Base-by-base conservation (phyloP, 441 rosid species). In the Erysimum cheiri region DNA sequence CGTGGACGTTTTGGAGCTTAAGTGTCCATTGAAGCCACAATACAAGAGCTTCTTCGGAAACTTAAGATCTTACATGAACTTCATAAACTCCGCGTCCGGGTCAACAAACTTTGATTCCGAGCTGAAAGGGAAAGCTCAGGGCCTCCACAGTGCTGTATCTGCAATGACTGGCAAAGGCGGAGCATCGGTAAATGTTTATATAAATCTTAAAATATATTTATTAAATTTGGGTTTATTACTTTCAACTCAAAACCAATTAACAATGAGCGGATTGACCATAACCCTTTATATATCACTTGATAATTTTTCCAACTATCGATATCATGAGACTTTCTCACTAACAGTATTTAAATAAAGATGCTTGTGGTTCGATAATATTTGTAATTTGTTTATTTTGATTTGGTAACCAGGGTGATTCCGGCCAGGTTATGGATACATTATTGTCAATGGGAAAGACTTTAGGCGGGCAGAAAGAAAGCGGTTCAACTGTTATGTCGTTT, bases 391-490 rank as follows among this genome's bases (percentile, higher is more conserved):
- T 28, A 4, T 6, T 64, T 8, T 36, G 3, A 36, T 9, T 13
- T 70, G 24, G 41, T 60, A 8, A 37, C 24, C 13, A 71, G 77
- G 47, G 2, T 48, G 67, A 66, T n/a, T 19, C 67, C 6, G 57
- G 9, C 40, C 41, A 35, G 1, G 52, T 59, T 11, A 24, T 59
- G 8, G 8, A 73, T 3, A 24, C 11, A 3, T 10, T 73, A 26
- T 0, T 58, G 62, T 17, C 55, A 10, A 65, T 73, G 67, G 77
- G 77, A 40, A 59, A 32, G 13, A 73, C 77, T 5, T 50, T 73
- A 26, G n/a, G 4, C 14, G 4, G 17, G 10, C 40, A 40, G 5
- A 43, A 15, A 24, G 5, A 58, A 8, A 66, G 33, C 47, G 8
- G 35, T 57, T 1, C 72, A 22, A 31, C 15, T 1, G 17, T 41